Percentiles rank a stretch among this genome's conserved stretches.
Evolutionary conservation across 768 basidiomycete species (phyloP).

Genomic region (Gyrodon lividus): DNA sequence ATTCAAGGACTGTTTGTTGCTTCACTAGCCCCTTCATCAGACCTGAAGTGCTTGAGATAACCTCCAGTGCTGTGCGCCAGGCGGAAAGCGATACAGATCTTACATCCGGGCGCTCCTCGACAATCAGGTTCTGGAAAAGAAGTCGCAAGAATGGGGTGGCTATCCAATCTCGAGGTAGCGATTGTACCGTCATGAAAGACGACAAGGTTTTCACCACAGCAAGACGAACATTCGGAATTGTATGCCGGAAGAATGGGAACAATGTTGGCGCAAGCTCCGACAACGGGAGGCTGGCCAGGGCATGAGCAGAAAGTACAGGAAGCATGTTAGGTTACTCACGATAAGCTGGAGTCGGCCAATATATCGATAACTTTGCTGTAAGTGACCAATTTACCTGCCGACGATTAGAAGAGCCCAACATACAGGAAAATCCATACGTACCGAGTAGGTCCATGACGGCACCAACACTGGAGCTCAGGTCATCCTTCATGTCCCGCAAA

Average conservation of each 20-base stretch:
- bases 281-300: constrained; percentile 61
- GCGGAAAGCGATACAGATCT: constrained; percentile 68
- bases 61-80: constrained; percentile 70
- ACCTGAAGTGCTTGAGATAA: constrained; percentile 45
- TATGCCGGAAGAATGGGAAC: constrained; percentile 97
- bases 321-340: constrained; percentile 50
- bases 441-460: constrained; percentile 98
- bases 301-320: constrained; percentile 5
- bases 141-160: constrained; percentile 72
- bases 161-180: constrained; percentile 81
- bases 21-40: constrained; percentile 54
- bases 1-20: constrained; percentile 66
- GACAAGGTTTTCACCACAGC: constrained; percentile 88
- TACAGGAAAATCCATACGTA: constrained; percentile 31
- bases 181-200: constrained; percentile 78
- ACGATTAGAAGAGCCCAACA: constrained; percentile 4
- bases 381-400: constrained; percentile 75
- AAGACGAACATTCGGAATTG: constrained; percentile 88
- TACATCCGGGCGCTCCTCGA: constrained; percentile 87
- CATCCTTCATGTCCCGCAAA: constrained; percentile 91
- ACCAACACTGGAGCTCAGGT: constrained; percentile 93
- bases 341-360: constrained; percentile 62
- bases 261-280: constrained; percentile 81
- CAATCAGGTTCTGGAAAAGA: constrained; percentile 90
- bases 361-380: constrained; percentile 76